Percentiles rank a stretch among this genome's conserved stretches.
Evolutionary conservation across 1,284 basidiomycete genomes (phyloP).

Genomic region (Cutaneotrichosporon arboriforme): DNA sequence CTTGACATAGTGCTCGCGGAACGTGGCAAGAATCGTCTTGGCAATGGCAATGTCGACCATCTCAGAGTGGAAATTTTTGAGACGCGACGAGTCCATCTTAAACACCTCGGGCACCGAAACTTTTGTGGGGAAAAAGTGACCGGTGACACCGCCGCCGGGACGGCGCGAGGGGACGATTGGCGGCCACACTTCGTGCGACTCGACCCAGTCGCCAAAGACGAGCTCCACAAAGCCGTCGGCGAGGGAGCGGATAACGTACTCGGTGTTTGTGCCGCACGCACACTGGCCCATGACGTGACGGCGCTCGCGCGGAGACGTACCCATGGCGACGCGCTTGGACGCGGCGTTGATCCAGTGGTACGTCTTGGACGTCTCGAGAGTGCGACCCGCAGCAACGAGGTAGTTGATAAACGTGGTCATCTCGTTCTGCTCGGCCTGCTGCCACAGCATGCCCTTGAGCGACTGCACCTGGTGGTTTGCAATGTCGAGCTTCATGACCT

Average conservation of each 20-base stretch:
- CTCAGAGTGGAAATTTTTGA: conserved; percentile 60
- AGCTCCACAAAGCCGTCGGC: conserved; percentile 65
- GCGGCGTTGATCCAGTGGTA: conserved; percentile 34
- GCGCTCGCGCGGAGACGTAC: conserved; percentile 20
- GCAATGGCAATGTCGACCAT: conserved; percentile 68
- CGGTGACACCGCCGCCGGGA: conserved; percentile 37
- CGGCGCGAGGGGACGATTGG: conserved; percentile 33
- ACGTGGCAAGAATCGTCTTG: conserved; percentile 58
- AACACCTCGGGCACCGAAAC: conserved; percentile 64
- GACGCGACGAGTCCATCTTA: conserved; percentile 71
- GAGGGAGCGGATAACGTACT: conserved; percentile 51
- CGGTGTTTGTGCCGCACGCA: conserved; percentile 20
- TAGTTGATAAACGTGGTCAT: conserved; percentile 60
- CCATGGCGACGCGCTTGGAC: conserved; percentile 29
- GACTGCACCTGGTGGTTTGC: conserved; percentile 91
- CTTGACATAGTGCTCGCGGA: conserved; percentile 9
- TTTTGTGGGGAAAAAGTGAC: conserved; percentile 49
- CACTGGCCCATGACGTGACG: conserved; percentile 31
- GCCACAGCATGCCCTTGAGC: conserved; percentile 74
- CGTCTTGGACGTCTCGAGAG: conserved; percentile 28
- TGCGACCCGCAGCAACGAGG: conserved; percentile 21
- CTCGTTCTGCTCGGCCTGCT: conserved; percentile 75
- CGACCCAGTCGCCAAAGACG: conserved; percentile 51
- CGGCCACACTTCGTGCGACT: conserved; percentile 41
- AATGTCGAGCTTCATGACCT: conserved; percentile 94